A percentile compares a stretch with the other conserved stretches of the same genome.
Conservation (phyloP, 768 basidiomycete species). For the Albatrellus ellisii region DNA sequence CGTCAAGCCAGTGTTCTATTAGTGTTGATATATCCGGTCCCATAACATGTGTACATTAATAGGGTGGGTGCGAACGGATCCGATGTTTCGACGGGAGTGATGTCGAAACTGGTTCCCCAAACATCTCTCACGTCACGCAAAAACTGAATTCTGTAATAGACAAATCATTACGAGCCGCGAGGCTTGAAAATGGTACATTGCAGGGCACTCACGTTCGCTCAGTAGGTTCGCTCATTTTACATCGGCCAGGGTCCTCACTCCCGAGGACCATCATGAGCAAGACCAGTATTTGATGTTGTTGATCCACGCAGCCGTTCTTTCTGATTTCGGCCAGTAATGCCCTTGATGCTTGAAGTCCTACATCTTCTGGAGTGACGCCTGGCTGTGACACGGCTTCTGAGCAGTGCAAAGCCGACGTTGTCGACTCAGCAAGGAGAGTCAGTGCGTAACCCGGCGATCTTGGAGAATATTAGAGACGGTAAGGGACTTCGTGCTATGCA, state of each 20-base stretch:
- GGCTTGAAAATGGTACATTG: background rate
- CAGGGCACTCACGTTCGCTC: slow-evolving; percentile 41
- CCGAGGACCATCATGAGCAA: slow-evolving; percentile 91
- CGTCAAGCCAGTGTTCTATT: slow-evolving; percentile 59
- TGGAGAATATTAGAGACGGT: background rate
- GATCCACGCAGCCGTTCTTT: slow-evolving; percentile 82
- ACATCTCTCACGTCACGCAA: slow-evolving; percentile 68
- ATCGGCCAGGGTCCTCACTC: slow-evolving; percentile 90
- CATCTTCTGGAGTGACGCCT: slow-evolving; percentile 83
- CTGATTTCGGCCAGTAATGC: slow-evolving; percentile 68
- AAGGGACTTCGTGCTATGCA: background rate
- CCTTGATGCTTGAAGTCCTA: slow-evolving; percentile 72
- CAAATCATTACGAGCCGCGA: slow-evolving; percentile 7
- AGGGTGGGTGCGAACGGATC: slow-evolving; percentile 40
- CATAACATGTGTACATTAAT: slow-evolving; percentile 80
- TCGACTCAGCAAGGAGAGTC: slow-evolving; percentile 82
- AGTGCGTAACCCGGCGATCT: slow-evolving; percentile 96
- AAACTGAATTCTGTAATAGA: slow-evolving; percentile 66
- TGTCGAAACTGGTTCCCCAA: slow-evolving; percentile 92
- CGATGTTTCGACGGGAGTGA: slow-evolving; percentile 44
- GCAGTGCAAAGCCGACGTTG: slow-evolving; percentile 79
- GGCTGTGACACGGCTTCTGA: slow-evolving; percentile 78
- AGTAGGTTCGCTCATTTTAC: slow-evolving; percentile 76
- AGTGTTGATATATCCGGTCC: slow-evolving; percentile 83
- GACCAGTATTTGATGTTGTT: slow-evolving; percentile 77